Conservation (phyloP, 495 filamentous ascomycete species). For the Amniculicola lignicola region DNA sequence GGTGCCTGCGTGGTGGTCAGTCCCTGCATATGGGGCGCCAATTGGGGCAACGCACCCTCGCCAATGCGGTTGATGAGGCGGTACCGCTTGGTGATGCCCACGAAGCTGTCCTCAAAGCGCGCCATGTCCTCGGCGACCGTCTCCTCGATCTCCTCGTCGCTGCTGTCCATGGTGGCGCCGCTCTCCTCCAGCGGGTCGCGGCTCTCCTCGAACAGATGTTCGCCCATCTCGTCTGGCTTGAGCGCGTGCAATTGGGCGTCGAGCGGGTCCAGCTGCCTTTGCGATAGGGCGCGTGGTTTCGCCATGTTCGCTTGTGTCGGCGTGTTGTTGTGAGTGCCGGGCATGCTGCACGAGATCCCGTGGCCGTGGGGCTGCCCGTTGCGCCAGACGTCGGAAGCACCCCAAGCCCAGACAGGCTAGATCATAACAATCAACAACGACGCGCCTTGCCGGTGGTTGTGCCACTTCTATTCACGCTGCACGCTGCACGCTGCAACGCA, state of each 20-base stretch:
- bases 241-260: constrained; percentile 47
- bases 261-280: constrained; percentile 37
- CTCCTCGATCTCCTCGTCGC: constrained; percentile 61
- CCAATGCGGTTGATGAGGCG: constrained; percentile 94
- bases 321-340: constrained; percentile 3
- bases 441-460: constrained; percentile 1
- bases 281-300: constrained; percentile 16
- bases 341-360: neutral
- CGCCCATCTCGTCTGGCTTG: constrained; percentile 43
- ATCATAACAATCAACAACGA: constrained; percentile 19
- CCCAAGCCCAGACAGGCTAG: constrained; percentile 13
- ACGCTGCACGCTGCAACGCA: constrained; percentile 2
- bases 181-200: constrained; percentile 43
- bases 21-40: constrained; percentile 26
- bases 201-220: constrained; percentile 47
- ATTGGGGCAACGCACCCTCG: constrained; percentile 62
- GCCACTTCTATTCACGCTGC: too few species aligned
- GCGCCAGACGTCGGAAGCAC: neutral
- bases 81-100: constrained; percentile 76
- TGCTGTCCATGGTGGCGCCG: constrained; percentile 37
- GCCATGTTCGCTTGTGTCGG: constrained; percentile 13
- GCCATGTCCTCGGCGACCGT: constrained; percentile 80
- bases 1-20: constrained; percentile 58
- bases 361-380: neutral
- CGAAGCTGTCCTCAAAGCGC: constrained; percentile 75